Conservation (phyloP, 495 filamentous ascomycete genomes). For the Symbiotaphrina buchneri region DNA sequence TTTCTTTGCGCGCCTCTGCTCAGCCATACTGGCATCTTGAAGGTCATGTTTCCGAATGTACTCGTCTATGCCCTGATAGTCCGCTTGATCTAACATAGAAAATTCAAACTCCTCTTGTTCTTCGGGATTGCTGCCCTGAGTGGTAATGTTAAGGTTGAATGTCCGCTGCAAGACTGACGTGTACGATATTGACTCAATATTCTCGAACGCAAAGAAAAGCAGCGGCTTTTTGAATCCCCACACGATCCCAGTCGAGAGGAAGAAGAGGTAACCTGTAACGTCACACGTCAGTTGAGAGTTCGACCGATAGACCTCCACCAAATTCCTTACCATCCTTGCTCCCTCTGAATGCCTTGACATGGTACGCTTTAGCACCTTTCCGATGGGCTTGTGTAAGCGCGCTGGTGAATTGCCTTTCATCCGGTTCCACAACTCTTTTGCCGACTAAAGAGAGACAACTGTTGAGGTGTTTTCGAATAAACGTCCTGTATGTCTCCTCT, state of each 20-base stretch:
- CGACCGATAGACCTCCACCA: background rate
- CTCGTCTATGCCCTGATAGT: constrained; percentile 61
- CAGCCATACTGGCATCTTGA: constrained; percentile 83
- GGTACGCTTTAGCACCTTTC: constrained; percentile 76
- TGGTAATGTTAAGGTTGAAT: constrained; percentile 72
- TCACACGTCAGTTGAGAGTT: constrained; percentile 1
- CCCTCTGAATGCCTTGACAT: constrained; percentile 77
- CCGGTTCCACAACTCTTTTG: constrained; percentile 40
- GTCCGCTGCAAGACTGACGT: constrained; percentile 78
- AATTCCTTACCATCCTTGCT: constrained; percentile 56
- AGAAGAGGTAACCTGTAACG: constrained; percentile 56
- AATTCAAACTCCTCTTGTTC: constrained; percentile 49
- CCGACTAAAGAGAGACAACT: constrained; percentile 26
- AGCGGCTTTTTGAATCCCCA: constrained; percentile 95
- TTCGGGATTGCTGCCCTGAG: constrained; percentile 12
- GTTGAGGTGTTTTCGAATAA: constrained; percentile 39
- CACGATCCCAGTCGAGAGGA: constrained; percentile 66
- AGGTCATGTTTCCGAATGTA: constrained; percentile 66
- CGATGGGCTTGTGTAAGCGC: constrained; percentile 60
- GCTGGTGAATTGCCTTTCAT: constrained; percentile 55
- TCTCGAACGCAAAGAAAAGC: constrained; percentile 58
- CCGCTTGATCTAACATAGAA: constrained; percentile 68
- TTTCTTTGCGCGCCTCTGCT: constrained; percentile 61
- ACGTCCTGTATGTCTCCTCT: constrained; percentile 28
- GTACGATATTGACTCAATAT: constrained; percentile 65